These are phyloP conservation scores for Podosphaera leucotricha DNA, from an alignment of 2,329 filamentous ascomycete genomes.

Conservation along the genomic window DNA sequence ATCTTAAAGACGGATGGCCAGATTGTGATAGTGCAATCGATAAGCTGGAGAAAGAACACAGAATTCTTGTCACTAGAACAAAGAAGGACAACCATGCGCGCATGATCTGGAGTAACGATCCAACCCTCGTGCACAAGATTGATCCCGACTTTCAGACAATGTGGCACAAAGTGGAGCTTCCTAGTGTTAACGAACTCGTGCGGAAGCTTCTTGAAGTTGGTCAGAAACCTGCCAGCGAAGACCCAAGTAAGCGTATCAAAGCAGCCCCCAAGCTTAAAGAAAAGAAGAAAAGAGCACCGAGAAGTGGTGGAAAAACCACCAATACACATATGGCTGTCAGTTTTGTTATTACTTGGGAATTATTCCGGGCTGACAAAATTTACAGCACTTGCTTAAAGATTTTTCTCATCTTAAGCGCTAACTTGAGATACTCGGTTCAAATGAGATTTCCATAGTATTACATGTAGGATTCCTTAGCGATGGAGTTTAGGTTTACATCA, in stretches of 20 bases:
- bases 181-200: conserved; percentile 22
- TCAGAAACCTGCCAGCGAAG: conserved; percentile 18
- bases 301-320: conserved; percentile 16
- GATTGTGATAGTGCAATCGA: conserved; percentile 60
- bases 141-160: conserved; percentile 64
- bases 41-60: conserved; percentile 52
- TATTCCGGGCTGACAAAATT: background rate
- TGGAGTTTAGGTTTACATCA: background rate
- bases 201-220: conserved; percentile 18
- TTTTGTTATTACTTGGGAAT: conserved; percentile 5
- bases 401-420: conserved; percentile 13
- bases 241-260: conserved; percentile 17
- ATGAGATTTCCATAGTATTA: background rate
- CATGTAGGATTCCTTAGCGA: background rate
- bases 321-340: conserved; percentile 17
- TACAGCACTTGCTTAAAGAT: conserved; percentile 10
- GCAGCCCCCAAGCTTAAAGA: conserved; percentile 16
- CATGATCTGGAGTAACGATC: conserved; percentile 75
- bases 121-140: conserved; percentile 48
- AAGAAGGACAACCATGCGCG: conserved; percentile 78
- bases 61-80: conserved; percentile 64
- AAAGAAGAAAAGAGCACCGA: conserved; percentile 16
- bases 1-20: conserved; percentile 90
- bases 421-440: background rate
- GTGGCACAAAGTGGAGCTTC: conserved; percentile 64